Percentiles rank a stretch among this genome's conserved stretches.
phyloP scores from a whole-genome alignment of 805 yeast species.

The Saccharomyces paradoxus region DNA sequence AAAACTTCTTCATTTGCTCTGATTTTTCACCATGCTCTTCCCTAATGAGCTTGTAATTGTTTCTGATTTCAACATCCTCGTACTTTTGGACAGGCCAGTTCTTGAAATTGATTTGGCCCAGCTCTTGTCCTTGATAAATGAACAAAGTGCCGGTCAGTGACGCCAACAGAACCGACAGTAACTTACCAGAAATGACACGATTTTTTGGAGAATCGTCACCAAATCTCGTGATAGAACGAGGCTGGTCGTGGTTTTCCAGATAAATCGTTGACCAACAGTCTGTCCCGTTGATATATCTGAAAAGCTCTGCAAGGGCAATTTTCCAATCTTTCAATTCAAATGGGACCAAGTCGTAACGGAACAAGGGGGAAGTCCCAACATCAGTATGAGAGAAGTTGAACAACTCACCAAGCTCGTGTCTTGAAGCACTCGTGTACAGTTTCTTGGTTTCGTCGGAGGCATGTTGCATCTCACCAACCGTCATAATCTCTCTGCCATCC shows the following conservation, averaged over 20 bases:
- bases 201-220: slow-evolving; percentile 35
- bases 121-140: slow-evolving; percentile 34
- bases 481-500: slow-evolving; percentile 6
- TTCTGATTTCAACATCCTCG: slow-evolving; percentile 48
- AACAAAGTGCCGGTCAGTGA: slow-evolving; percentile 47
- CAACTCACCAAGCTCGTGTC: slow-evolving; percentile 1
- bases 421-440: slow-evolving; percentile 2
- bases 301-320: slow-evolving; percentile 31
- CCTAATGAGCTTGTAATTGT: slow-evolving; percentile 32
- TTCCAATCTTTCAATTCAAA: slow-evolving; percentile 35
- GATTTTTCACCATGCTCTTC: slow-evolving; percentile 2
- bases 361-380: background rate
- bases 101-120: slow-evolving; percentile 45
- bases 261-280: slow-evolving; percentile 55
- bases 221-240: slow-evolving; percentile 46
- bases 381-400: slow-evolving; percentile 2
- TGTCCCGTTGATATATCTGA: slow-evolving; percentile 39
- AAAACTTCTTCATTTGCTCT: slow-evolving; percentile 21
- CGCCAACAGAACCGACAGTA: slow-evolving; percentile 39
- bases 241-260: slow-evolving; percentile 53
- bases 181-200: slow-evolving; percentile 38
- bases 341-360: slow-evolving; percentile 1
- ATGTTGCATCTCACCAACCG: slow-evolving; percentile 1
- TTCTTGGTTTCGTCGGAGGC: background rate
- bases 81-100: slow-evolving; percentile 43